Evolutionary conservation across 1,284 basidiomycete genomes (phyloP).

Genomic region (Cryptococcus sp.): DNA sequence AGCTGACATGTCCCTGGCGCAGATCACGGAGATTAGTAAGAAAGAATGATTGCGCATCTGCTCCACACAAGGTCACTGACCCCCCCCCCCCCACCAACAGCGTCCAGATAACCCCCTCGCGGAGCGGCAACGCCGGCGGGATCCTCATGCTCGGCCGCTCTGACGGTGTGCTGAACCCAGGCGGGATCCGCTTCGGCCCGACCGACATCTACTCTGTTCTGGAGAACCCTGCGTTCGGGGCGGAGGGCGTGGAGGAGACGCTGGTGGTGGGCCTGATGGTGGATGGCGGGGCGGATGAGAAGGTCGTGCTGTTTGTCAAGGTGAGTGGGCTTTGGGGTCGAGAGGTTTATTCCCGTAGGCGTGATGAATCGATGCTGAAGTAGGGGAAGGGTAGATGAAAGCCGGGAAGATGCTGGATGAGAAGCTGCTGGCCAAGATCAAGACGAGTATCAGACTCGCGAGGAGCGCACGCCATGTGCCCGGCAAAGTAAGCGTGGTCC

Average conservation of each 20-base stretch:
- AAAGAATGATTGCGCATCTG: background rate
- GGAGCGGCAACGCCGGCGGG: conserved; percentile 67
- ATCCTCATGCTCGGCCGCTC: conserved; percentile 78
- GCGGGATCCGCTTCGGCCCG: conserved; percentile 79
- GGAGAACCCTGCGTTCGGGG: conserved; percentile 55
- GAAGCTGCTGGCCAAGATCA: conserved; percentile 60
- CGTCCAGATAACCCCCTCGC: conserved; percentile 64
- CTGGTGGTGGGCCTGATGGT: conserved; percentile 73
- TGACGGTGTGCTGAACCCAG: conserved; percentile 80
- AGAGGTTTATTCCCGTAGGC: too few relatives aligned
- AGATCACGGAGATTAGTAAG: conserved; percentile 70
- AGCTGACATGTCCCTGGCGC: background rate
- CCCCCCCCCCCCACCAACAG: conserved; percentile 6
- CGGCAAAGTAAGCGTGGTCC: conserved; percentile 54
- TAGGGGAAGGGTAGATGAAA: conserved; percentile 30
- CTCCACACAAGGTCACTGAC: background rate
- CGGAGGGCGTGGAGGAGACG: conserved; percentile 61
- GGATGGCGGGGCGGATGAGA: conserved; percentile 68
- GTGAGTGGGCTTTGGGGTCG: too few relatives aligned
- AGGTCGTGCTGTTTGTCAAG: conserved; percentile 78
- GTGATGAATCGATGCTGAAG: background rate
- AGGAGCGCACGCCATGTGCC: conserved; percentile 74
- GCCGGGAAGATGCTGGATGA: conserved; percentile 56
- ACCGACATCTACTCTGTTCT: conserved; percentile 82
- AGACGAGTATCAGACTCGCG: conserved; percentile 60